Conservation (phyloP, 495 filamentous ascomycete genomes). For the Neurospora sp. region DNA sequence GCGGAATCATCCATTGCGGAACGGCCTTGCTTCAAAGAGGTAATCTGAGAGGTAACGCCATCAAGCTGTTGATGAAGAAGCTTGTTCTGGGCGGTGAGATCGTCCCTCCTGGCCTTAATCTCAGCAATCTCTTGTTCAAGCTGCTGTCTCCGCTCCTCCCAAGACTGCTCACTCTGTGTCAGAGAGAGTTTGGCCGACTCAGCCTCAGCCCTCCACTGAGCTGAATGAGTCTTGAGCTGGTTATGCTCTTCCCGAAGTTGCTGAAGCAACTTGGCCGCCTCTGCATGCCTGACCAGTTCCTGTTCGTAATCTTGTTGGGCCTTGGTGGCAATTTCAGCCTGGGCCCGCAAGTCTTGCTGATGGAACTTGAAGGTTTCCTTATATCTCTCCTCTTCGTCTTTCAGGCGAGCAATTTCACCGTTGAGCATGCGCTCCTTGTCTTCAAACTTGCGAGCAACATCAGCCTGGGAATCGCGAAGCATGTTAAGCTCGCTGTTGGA, state of each 20-base stretch:
- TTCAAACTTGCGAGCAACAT: conserved; percentile 58
- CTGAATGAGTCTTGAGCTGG: conserved; percentile 64
- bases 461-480: conserved; percentile 66
- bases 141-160: conserved; percentile 67
- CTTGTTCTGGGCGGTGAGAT: conserved; percentile 75
- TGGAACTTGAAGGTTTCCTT: conserved; percentile 66
- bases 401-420: conserved; percentile 67
- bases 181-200: conserved; percentile 72
- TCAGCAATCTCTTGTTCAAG: conserved; percentile 79
- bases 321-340: conserved; percentile 84
- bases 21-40: conserved; percentile 63
- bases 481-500: conserved; percentile 70
- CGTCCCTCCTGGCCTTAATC: conserved; percentile 64
- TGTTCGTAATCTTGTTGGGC: conserved; percentile 92
- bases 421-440: conserved; percentile 71
- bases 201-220: conserved; percentile 60
- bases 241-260: conserved; percentile 69
- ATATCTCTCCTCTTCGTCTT: conserved; percentile 76
- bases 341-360: conserved; percentile 81
- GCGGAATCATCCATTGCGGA: conserved; percentile 39
- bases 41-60: conserved; percentile 65
- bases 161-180: conserved; percentile 73
- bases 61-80: conserved; percentile 83
- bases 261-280: conserved; percentile 76
- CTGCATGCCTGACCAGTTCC: conserved; percentile 87